Conservation (phyloP, 495 filamentous ascomycete species). For the Penicillium odoratum region DNA sequence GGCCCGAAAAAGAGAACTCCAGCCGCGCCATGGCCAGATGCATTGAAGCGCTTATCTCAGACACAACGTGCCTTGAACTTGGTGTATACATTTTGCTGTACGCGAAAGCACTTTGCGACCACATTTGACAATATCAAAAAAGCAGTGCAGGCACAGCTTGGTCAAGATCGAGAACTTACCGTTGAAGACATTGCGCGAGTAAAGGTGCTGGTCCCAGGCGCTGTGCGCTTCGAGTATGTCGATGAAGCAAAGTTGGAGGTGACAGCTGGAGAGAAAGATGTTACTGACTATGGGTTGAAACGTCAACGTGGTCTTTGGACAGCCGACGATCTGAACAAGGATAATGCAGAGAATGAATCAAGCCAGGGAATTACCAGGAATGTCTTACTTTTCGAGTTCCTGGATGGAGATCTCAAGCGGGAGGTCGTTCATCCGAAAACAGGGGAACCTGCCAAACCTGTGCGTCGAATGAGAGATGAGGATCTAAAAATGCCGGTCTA, state of each 20-base stretch:
- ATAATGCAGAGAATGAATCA: slow-evolving; percentile 30
- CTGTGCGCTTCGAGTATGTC: slow-evolving; percentile 83
- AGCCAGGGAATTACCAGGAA: slow-evolving; percentile 48
- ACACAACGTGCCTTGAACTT: slow-evolving; percentile 85
- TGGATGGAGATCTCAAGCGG: slow-evolving; percentile 87
- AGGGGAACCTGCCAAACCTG: slow-evolving; percentile 66
- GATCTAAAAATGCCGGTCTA: slow-evolving; percentile 91
- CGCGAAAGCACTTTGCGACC: slow-evolving; percentile 85
- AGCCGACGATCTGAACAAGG: slow-evolving; percentile 22
- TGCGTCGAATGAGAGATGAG: slow-evolving; percentile 66
- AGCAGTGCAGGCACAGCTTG: slow-evolving; percentile 81
- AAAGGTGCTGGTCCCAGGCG: slow-evolving; percentile 70
- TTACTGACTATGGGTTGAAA: slow-evolving; percentile 22
- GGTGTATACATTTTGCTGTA: slow-evolving; percentile 92
- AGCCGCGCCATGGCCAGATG: slow-evolving; percentile 66
- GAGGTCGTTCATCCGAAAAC: slow-evolving; percentile 70
- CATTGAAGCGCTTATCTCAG: slow-evolving; percentile 70
- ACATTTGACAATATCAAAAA: slow-evolving; percentile 86
- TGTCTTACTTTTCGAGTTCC: slow-evolving; percentile 85
- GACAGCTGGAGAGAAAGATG: slow-evolving; percentile 59
- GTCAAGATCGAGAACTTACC: slow-evolving; percentile 55
- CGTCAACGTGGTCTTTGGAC: slow-evolving; percentile 24
- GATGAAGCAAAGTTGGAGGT: slow-evolving; percentile 78
- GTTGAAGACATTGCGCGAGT: slow-evolving; percentile 82
- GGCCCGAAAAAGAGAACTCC: slow-evolving; percentile 29